These are phyloP conservation scores for Termitomyces sp. DNA, from an alignment of 768 basidiomycete genomes.

Conservation along the genomic window DNA sequence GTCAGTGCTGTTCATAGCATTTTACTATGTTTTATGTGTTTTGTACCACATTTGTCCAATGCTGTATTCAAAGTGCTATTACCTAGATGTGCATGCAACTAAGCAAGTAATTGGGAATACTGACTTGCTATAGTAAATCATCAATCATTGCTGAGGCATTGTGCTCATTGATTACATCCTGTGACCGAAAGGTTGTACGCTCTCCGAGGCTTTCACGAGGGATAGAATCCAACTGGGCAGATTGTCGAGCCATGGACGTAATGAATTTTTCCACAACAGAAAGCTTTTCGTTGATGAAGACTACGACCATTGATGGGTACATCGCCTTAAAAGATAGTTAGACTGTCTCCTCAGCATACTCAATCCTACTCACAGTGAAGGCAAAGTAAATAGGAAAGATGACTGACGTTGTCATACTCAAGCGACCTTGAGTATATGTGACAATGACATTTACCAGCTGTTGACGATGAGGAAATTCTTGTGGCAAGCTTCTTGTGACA, in stretches of 20 bases:
- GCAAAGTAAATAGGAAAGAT: background rate
- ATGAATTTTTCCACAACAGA: background rate
- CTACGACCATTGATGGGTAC: background rate
- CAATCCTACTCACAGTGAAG: background rate
- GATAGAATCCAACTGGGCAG: too few relatives aligned
- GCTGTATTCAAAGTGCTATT: too few relatives aligned
- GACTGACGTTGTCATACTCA: background rate
- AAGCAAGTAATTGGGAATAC: too few relatives aligned
- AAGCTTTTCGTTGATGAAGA: background rate
- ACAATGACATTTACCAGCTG: background rate
- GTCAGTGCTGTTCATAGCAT: too few relatives aligned
- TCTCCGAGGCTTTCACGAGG: background rate
- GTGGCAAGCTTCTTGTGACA: background rate
- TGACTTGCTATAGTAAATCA: background rate
- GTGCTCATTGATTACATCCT: background rate
- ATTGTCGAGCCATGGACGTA: background rate
- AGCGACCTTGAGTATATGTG: background rate
- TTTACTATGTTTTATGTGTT: too few relatives aligned
- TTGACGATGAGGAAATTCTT: too few relatives aligned
- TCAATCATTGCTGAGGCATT: background rate
- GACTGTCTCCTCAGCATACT: background rate
- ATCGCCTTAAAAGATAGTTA: background rate
- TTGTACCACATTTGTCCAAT: too few relatives aligned
- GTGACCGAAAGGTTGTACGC: background rate
- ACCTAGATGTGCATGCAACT: too few relatives aligned